Conservation (phyloP, 2,329 filamentous ascomycete species). For the Phialophora macrospora region DNA sequence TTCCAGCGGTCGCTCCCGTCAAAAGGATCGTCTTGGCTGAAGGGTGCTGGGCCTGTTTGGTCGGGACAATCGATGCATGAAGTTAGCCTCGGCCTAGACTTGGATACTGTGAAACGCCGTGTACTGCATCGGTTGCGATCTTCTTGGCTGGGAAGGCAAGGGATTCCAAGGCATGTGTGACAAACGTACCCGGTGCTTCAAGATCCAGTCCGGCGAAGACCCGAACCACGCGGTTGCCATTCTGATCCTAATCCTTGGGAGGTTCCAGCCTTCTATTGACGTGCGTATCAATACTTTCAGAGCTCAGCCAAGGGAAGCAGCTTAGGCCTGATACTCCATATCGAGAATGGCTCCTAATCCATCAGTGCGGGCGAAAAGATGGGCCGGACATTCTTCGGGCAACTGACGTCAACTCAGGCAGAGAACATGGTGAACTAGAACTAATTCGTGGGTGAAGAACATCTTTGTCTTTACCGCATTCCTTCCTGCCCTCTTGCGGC, state of each 20-base stretch:
- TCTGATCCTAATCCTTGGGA: neutral
- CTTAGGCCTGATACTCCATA: neutral
- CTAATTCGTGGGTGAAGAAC: too few relatives aligned
- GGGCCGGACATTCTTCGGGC: neutral
- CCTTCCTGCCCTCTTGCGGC: neutral
- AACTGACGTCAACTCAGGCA: neutral
- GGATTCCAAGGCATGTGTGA: neutral
- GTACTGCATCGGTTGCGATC: neutral
- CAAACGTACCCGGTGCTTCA: slow-evolving; percentile 20
- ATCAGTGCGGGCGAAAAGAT: neutral
- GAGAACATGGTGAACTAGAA: too few relatives aligned
- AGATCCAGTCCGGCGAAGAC: slow-evolving; percentile 8
- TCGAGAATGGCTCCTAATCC: neutral
- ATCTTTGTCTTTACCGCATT: neutral
- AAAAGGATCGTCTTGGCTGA: slow-evolving; percentile 61
- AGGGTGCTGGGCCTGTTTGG: slow-evolving; percentile 24
- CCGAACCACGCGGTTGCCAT: neutral
- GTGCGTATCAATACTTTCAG: neutral
- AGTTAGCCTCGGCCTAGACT: neutral
- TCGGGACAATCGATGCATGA: neutral
- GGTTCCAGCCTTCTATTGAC: too few relatives aligned
- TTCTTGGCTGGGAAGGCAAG: neutral
- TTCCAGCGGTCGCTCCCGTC: slow-evolving; percentile 67
- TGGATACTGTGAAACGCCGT: neutral
- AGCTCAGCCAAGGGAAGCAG: neutral